Conservation (phyloP, 129 eudicot genomes). For the Deinandra increscens region DNA sequence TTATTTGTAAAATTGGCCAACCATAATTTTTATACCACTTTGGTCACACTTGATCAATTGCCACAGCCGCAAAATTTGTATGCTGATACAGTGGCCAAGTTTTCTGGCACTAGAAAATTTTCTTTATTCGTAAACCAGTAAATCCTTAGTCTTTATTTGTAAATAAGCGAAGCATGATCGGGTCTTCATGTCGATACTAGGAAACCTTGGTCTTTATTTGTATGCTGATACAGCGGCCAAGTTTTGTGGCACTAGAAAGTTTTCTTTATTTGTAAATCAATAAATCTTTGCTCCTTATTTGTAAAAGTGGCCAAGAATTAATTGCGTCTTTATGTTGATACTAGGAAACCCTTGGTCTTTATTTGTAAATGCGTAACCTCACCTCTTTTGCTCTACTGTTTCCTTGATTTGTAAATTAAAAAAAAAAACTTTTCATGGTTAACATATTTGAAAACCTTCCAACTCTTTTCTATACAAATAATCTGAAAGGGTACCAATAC, state of each 20-base stretch:
- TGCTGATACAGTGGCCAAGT: not conserved
- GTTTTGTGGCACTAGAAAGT: not conserved
- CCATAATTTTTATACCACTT: not conserved
- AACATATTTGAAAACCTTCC: not conserved
- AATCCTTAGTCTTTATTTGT: too few relatives aligned
- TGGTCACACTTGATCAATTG: not conserved
- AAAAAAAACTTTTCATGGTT: not conserved
- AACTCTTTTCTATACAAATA: not conserved
- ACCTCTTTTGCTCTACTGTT: not conserved
- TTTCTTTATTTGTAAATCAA: not conserved
- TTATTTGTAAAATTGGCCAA: too few relatives aligned
- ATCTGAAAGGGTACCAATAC: not conserved
- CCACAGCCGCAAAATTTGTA: not conserved
- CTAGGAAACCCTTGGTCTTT: not conserved
- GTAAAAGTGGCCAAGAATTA: too few relatives aligned
- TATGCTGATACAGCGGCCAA: not conserved
- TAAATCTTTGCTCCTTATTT: not conserved
- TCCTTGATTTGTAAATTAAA: not conserved
- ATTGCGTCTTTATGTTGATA: not conserved
- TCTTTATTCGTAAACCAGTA: too few relatives aligned
- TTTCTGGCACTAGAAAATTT: not conserved
- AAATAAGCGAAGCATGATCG: too few relatives aligned
- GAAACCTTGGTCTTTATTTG: too few relatives aligned
- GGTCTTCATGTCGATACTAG: too few relatives aligned
- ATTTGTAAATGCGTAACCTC: not conserved